Evolutionary conservation across 148 eudicot species (phyloP), one percentile per base, ranked within the genome.

Genomic region (Talinum fruticosum): DNA sequence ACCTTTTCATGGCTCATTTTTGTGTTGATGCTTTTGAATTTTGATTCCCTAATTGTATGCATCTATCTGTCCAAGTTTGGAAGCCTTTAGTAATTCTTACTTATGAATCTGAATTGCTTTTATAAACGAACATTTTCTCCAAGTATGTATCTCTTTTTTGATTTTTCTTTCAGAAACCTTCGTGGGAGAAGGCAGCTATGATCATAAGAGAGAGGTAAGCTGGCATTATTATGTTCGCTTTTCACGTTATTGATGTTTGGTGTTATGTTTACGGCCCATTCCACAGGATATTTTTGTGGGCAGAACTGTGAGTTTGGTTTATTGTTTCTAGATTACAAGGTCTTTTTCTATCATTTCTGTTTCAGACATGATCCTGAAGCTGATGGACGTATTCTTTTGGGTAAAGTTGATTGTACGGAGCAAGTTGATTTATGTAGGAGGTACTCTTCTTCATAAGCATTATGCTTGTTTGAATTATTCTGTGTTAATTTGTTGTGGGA

Each of bases 311-410:
- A 33, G 35, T 18, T 23, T 71, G 29, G 32, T 44, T 30, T 71
- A 24, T 35, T 4, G 41, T 78, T 15, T 67, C 28, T 51, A 36
- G 33, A 57, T 54, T 45, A 65, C 75, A 33, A 36, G 26, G 36
- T 29, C 24, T 81, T 30, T 54, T 68, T 57, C 49, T 80, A 41
- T 69, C 35, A 44, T 66, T 77, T 71, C 76, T 68, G 69, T 78
- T 86, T 74, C 83, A 94, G 98, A 84, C 86, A 87, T 84, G 97
- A 96, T 76, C 97, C 94, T 19, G 97, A 90, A 81, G 78, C 83
- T 79, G 99, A 96, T 88, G 99, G 99, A 19, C 97, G 99, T 64
- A 91, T 96, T 82, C 86, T 89, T 71, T 37, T 96, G 93, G 99
- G 86, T 49, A 96, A 85, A 91, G 97, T 96, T 70, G 99, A 96